These are phyloP conservation scores for Pezicula rhizophila DNA, from an alignment of 2,329 filamentous ascomycete species.

Conservation along the genomic window DNA sequence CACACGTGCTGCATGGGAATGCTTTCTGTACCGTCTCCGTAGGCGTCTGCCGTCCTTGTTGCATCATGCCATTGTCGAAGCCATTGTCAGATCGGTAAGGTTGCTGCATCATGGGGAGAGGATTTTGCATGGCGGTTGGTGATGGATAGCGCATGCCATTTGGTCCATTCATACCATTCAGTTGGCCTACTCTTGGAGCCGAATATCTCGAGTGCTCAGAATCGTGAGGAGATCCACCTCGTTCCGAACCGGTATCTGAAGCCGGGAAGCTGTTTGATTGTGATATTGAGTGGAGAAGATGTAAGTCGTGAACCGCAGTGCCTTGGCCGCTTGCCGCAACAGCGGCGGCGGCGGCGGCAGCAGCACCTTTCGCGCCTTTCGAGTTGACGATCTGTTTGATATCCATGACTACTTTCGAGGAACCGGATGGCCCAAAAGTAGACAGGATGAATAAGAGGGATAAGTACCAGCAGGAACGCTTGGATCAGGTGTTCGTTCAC, in stretches of 20 bases:
- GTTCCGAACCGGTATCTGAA: slow-evolving; percentile 28
- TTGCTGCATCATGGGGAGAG: slow-evolving; percentile 28
- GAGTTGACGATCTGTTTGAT: slow-evolving; percentile 31
- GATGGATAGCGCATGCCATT: slow-evolving; percentile 28
- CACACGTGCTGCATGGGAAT: slow-evolving; percentile 84
- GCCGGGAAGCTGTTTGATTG: slow-evolving; percentile 25
- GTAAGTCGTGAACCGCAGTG: slow-evolving; percentile 23
- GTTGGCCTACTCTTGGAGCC: slow-evolving; percentile 19
- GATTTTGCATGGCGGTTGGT: slow-evolving; percentile 27
- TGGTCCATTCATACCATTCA: slow-evolving; percentile 26
- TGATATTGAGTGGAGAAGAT: slow-evolving; percentile 28
- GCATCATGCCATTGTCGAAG: slow-evolving; percentile 25
- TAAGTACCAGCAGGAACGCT: slow-evolving; percentile 14
- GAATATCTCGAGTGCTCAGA: slow-evolving; percentile 30
- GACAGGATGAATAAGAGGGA: slow-evolving; percentile 17
- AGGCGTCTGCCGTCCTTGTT: slow-evolving; percentile 18
- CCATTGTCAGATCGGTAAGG: slow-evolving; percentile 21
- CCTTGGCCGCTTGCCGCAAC: slow-evolving; percentile 17
- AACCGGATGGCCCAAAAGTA: slow-evolving; percentile 3
- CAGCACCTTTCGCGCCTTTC: slow-evolving; percentile 25
- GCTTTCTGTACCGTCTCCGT: slow-evolving; percentile 47
- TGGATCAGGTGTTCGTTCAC: slow-evolving; percentile 27
- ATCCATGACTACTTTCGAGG: slow-evolving; percentile 22
- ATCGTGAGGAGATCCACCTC: slow-evolving; percentile 28
- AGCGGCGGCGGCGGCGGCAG: slow-evolving; percentile 22